Evolutionary conservation across 1,284 basidiomycete species (phyloP).

Genomic region (Trichosporon inkin): DNA sequence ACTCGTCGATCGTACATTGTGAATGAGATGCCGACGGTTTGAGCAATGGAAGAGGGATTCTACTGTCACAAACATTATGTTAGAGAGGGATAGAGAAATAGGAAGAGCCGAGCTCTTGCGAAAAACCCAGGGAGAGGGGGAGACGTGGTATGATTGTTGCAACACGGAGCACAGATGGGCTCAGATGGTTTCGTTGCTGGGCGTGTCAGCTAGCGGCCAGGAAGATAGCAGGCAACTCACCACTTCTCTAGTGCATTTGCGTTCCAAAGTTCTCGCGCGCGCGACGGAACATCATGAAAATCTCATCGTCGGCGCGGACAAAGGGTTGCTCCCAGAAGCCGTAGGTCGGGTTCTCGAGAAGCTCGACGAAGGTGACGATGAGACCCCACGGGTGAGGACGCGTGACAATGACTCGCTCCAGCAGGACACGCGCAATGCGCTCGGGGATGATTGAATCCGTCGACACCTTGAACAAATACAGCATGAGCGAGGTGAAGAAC

Average conservation of each 20-base stretch:
- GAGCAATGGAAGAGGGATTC: slow-evolving; percentile 19
- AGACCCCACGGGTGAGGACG: slow-evolving; percentile 98
- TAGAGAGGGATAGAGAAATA: slow-evolving; percentile 11
- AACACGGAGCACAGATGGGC: slow-evolving; percentile 7
- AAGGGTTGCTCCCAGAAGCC: slow-evolving; percentile 52
- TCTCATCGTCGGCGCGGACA: slow-evolving; percentile 46
- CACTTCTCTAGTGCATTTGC: slow-evolving; percentile 20
- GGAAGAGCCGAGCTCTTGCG: slow-evolving; percentile 3
- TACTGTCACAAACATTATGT: slow-evolving; percentile 29
- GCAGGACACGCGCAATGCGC: slow-evolving; percentile 81
- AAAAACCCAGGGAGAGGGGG: slow-evolving; percentile 12
- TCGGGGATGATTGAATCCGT: slow-evolving; percentile 61
- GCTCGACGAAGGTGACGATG: slow-evolving; percentile 85
- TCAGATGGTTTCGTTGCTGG: slow-evolving; percentile 1
- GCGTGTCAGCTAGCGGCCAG: background rate
- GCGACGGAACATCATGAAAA: slow-evolving; percentile 40
- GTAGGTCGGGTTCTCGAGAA: slow-evolving; percentile 47
- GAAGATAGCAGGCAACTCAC: background rate
- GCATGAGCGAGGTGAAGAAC: slow-evolving; percentile 86
- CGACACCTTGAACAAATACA: slow-evolving; percentile 66
- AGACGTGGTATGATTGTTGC: slow-evolving; percentile 10
- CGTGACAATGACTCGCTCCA: slow-evolving; percentile 89
- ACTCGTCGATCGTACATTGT: slow-evolving; percentile 7
- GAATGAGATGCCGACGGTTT: slow-evolving; percentile 5
- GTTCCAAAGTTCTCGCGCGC: slow-evolving; percentile 29